phyloP scores from a whole-genome alignment of 176 grass and related monocot genomes.

The Ananas comosus region DNA sequence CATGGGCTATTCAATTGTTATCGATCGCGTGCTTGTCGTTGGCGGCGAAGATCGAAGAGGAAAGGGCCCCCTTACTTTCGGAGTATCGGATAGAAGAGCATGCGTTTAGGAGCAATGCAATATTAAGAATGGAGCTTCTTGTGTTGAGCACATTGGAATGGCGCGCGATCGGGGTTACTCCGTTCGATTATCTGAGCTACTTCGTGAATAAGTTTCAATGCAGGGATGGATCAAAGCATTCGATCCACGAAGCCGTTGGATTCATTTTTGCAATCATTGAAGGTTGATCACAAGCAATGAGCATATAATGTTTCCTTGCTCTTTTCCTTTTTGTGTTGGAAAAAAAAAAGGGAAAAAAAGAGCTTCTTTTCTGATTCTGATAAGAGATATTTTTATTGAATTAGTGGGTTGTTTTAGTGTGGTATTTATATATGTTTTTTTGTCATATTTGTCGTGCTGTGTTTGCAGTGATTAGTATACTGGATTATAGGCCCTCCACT shows the following conservation, averaged over 20 bases:
- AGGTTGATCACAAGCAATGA: neutral
- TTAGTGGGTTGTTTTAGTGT: neutral
- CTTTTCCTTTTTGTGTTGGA: no score
- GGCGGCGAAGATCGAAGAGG: slow-evolving; percentile 94
- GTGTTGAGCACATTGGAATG: slow-evolving; percentile 71
- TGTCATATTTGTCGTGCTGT: neutral
- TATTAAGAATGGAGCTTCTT: slow-evolving; percentile 75
- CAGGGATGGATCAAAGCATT: neutral
- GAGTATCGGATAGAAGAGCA: slow-evolving; percentile 32
- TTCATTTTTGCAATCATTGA: slow-evolving; percentile 24
- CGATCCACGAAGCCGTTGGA: slow-evolving; percentile 3
- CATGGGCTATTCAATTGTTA: slow-evolving; percentile 56
- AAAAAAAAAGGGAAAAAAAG: neutral
- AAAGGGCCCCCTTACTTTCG: slow-evolving; percentile 35
- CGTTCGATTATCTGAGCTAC: slow-evolving; percentile 67
- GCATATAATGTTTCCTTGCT: no score
- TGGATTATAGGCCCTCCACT: slow-evolving; percentile 43
- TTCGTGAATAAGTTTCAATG: slow-evolving; percentile 31
- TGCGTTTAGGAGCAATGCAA: slow-evolving; percentile 37
- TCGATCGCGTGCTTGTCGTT: slow-evolving; percentile 68
- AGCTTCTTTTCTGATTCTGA: neutral
- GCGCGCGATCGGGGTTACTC: slow-evolving; percentile 60
- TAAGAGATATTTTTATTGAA: neutral
- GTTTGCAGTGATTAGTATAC: slow-evolving; percentile 29
- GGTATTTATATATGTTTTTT: neutral